These are phyloP conservation scores for Crithidia expoeki DNA, from an alignment of 208 protist genomes.

Conservation along the genomic window DNA sequence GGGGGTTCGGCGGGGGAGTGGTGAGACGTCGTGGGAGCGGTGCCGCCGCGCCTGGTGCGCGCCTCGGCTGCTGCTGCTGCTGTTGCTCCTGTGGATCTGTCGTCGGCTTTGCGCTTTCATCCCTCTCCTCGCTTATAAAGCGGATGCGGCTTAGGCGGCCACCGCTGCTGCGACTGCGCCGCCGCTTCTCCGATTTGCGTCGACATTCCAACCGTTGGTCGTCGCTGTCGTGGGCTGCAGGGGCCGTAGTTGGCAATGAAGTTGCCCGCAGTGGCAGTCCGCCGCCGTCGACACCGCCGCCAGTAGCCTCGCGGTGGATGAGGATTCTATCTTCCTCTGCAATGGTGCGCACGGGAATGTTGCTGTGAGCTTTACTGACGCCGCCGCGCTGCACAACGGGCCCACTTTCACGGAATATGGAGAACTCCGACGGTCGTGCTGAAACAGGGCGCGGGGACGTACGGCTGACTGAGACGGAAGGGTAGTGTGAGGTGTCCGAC, in stretches of 20 bases:
- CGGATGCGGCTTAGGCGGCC: conserved; percentile 38
- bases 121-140: conserved; percentile 32
- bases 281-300: neutral
- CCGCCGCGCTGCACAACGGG: neutral
- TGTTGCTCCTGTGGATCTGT: neutral
- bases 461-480: conserved; percentile 24
- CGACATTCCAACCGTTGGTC: conserved; percentile 9
- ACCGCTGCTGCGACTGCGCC: conserved; percentile 32
- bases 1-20: conserved; percentile 33
- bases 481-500: conserved; percentile 34
- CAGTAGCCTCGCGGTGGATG: conserved; percentile 7
- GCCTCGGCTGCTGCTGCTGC: neutral
- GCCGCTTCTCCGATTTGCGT: conserved; percentile 27
- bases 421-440: conserved; percentile 68
- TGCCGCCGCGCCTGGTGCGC: conserved; percentile 7
- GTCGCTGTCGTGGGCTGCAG: neutral
- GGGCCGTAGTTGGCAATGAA: conserved; percentile 11
- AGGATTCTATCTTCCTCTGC: conserved; percentile 27
- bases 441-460: conserved; percentile 38
- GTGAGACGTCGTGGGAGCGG: conserved; percentile 20
- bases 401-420: conserved; percentile 73
- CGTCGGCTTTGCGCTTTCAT: neutral
- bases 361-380: conserved; percentile 16
- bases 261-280: conserved; percentile 14
- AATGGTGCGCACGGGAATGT: conserved; percentile 6